Conservation (phyloP, 306 rosid genomes). For the Ceratonia siliqua region DNA sequence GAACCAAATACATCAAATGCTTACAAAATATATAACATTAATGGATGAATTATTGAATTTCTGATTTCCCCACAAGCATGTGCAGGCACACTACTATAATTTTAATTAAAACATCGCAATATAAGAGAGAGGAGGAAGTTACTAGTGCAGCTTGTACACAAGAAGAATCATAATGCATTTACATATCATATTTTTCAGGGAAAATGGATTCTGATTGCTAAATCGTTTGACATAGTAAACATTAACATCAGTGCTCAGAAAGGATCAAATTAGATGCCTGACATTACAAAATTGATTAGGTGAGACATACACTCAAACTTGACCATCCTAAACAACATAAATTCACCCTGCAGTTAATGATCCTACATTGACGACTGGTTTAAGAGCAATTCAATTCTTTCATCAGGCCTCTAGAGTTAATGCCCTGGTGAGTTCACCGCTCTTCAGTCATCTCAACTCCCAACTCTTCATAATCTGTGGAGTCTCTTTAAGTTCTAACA, state of each 20-base stretch:
- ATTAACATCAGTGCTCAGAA: constrained; percentile 39
- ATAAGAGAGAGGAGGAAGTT: background rate
- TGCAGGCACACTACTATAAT: background rate
- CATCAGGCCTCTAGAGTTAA: constrained; percentile 38
- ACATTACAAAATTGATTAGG: constrained; percentile 78
- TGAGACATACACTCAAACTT: constrained; percentile 43
- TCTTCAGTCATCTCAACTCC: constrained; percentile 32
- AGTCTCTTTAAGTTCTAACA: constrained; percentile 42
- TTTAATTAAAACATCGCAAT: background rate
- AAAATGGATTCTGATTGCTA: constrained; percentile 48
- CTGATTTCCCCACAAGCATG: background rate
- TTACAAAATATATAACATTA: background rate
- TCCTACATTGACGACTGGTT: constrained; percentile 41
- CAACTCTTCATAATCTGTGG: constrained; percentile 33
- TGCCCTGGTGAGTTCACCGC: constrained; percentile 36
- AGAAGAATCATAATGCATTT: constrained; percentile 40
- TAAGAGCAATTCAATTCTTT: constrained; percentile 41
- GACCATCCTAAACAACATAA: constrained; percentile 49
- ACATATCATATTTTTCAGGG: constrained; percentile 37
- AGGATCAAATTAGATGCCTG: constrained; percentile 47
- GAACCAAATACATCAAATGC: background rate
- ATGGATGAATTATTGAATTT: background rate
- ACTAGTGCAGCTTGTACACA: constrained; percentile 40
- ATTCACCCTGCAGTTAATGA: constrained; percentile 47
- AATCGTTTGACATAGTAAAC: constrained; percentile 39